A percentile compares a stretch with the other conserved stretches of the same genome.
These are phyloP conservation scores for Arthrobotrys sphaeroides DNA, from an alignment of 2,329 filamentous ascomycete genomes.

Conservation along the genomic window DNA sequence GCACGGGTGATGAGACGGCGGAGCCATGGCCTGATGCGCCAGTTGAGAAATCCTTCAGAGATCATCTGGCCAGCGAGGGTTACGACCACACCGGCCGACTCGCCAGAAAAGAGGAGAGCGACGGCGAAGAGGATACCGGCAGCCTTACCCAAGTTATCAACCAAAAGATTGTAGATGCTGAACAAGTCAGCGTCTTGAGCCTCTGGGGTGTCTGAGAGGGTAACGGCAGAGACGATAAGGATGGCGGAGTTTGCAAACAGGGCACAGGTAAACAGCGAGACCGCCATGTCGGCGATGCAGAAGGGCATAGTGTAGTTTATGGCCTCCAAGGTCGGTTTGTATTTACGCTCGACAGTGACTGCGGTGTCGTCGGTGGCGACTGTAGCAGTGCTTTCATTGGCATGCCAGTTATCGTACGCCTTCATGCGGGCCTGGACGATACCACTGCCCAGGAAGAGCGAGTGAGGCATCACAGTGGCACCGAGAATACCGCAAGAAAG, in stretches of 20 bases:
- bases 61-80: conserved; percentile 92
- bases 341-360: conserved; percentile 65
- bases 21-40: conserved; percentile 79
- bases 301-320: conserved; percentile 78
- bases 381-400: conserved; percentile 63
- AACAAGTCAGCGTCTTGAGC: conserved; percentile 80
- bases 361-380: conserved; percentile 58
- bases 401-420: conserved; percentile 71
- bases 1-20: conserved; percentile 79
- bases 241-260: conserved; percentile 86
- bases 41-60: conserved; percentile 80
- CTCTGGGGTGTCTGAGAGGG: conserved; percentile 71
- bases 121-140: conserved; percentile 87
- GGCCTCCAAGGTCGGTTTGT: conserved; percentile 76
- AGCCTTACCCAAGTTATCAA: conserved; percentile 73
- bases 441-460: conserved; percentile 74
- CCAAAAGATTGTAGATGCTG: conserved; percentile 78
- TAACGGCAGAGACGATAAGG: conserved; percentile 81
- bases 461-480: conserved; percentile 78
- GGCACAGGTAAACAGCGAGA: conserved; percentile 82
- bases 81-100: conserved; percentile 85
- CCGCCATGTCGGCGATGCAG: conserved; percentile 74
- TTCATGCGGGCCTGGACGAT: conserved; percentile 74
- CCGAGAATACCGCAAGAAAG: conserved; percentile 80
- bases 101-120: conserved; percentile 79